These are phyloP conservation scores for Echinosophora koreensis DNA, from an alignment of 306 rosid genomes.

Conservation along the genomic window DNA sequence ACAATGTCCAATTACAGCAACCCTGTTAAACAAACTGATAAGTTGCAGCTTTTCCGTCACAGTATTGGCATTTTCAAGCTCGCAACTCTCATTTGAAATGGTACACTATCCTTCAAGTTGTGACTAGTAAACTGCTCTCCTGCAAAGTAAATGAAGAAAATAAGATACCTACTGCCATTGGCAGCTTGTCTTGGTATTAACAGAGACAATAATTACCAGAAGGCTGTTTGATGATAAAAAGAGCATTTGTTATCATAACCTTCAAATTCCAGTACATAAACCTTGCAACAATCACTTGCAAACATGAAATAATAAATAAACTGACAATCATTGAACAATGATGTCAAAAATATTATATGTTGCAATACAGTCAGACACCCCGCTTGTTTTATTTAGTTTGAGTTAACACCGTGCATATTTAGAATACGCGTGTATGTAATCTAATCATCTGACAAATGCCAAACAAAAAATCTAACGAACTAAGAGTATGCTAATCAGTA, in stretches of 20 bases:
- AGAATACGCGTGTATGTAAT: conserved; percentile 46
- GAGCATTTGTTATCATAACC: neutral
- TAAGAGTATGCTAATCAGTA: conserved; percentile 51
- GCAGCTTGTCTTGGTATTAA: neutral
- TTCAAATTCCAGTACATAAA: conserved; percentile 13
- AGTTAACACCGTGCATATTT: conserved; percentile 49
- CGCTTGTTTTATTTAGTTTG: conserved; percentile 49
- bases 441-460: conserved; percentile 43
- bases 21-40: conserved; percentile 15
- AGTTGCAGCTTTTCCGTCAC: neutral
- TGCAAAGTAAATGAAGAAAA: conserved; percentile 22
- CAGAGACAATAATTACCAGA: neutral
- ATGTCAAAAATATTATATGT: conserved; percentile 25
- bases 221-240: conserved; percentile 3
- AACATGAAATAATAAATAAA: conserved; percentile 17
- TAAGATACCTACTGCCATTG: neutral
- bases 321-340: conserved; percentile 21
- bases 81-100: neutral
- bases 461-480: conserved; percentile 42
- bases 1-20: neutral
- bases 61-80: neutral
- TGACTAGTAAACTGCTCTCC: conserved; percentile 7
- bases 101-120: neutral
- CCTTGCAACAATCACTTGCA: conserved; percentile 17
- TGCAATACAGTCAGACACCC: conserved; percentile 44